Base-by-base conservation (phyloP, 768 basidiomycete species). In the Atractiella rhizophila region DNA sequence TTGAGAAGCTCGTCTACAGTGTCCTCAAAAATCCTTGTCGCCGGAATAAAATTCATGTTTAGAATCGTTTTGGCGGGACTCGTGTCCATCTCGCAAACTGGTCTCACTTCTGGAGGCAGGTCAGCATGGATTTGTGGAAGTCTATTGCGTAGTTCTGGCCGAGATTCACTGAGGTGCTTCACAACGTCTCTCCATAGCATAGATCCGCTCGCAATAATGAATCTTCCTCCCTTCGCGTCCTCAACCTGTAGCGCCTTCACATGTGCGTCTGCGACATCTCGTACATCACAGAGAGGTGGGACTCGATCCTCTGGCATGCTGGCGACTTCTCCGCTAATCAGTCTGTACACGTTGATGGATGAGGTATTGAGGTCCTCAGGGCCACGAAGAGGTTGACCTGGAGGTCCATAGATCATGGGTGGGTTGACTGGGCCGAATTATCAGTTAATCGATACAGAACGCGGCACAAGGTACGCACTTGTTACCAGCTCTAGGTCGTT, bases 341-440 rank as follows among this genome's bases (percentile, higher is more conserved):
- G 33, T 6, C 33, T 27, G 31, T 48, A 54, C 28, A 54, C 48
- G 19, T 48, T 50, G 11, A 23, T 40, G 5, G 44, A 42, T 5
- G 42, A 44, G 21, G 52, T 54, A 43, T 54, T 54, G 44, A 54
- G 24, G 19, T 43, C 50, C 12, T 23, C 26, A 5, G 25, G 37
- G 9, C 32, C 23, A 20, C 29, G 28, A 19, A 51, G 35, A 4
- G 35, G 23, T n/a, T 51, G 52, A 0, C 49, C 24, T 3, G 50
- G 48, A 8, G 46, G 37, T 5, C 50, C 51, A 30, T 51, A 54
- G 44, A 54, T 52, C 52, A 54, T 54, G n/a, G 52, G 52, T 16
- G 52, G 52, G 40, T 47, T n/a, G n/a, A n/a, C n/a, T n/a, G n/a
- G n/a, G n/a, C n/a, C n/a, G n/a, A n/a, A n/a, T n/a, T n/a, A n/a